A percentile compares a stretch with the other conserved stretches of the same genome.
These are phyloP conservation scores for Boletellus ananas DNA, from an alignment of 768 basidiomycete species.

Conservation along the genomic window DNA sequence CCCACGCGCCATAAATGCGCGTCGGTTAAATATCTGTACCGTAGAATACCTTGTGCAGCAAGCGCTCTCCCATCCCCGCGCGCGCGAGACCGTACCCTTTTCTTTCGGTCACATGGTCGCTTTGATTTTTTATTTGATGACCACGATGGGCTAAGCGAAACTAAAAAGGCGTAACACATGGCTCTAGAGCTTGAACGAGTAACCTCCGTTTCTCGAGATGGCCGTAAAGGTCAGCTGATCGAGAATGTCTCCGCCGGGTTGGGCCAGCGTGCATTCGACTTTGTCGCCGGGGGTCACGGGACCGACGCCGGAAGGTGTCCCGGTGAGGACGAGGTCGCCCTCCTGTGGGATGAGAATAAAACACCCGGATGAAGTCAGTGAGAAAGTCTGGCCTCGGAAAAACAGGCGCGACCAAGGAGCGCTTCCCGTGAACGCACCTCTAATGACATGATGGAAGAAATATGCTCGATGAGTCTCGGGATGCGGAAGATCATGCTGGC, in stretches of 20 bases:
- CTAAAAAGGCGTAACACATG: not conserved
- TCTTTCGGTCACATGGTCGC: no score
- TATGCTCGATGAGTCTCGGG: constrained; percentile 80
- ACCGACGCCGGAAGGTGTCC: constrained; percentile 91
- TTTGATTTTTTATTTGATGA: no score
- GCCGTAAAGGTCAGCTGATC: constrained; percentile 63
- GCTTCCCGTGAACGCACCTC: constrained; percentile 50
- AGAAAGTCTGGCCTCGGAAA: not conserved
- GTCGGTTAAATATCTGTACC: no score
- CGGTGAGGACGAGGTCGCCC: constrained; percentile 87
- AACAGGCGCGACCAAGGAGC: not conserved
- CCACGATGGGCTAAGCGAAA: no score
- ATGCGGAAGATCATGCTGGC: constrained; percentile 91
- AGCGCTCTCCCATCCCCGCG: no score
- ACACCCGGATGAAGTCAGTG: not conserved
- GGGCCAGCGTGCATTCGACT: constrained; percentile 68
- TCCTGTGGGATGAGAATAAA: constrained; percentile 46
- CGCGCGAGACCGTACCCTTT: no score
- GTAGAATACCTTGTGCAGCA: no score
- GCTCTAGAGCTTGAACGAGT: constrained; percentile 42
- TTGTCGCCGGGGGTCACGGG: constrained; percentile 71
- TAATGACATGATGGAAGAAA: constrained; percentile 96
- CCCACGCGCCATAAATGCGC: no score
- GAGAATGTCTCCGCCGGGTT: constrained; percentile 51
- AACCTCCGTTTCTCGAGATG: constrained; percentile 66